Evolutionary conservation across 805 yeast species (phyloP), one percentile per base, ranked within the genome.

Genomic region (Hanseniaspora thailandica): DNA sequence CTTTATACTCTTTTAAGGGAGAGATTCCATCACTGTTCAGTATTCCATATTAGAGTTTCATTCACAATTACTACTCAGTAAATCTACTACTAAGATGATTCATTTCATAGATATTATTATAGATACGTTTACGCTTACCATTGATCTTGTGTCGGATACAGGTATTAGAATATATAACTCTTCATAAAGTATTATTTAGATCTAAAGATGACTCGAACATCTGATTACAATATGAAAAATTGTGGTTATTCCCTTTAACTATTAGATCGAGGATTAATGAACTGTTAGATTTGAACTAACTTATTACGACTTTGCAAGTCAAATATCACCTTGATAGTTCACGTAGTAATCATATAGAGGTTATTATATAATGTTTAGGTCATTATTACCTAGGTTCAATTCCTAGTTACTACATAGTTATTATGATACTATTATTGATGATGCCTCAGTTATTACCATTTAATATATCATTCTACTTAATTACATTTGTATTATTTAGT

Each of bases 361-460:
- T 36, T 23, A 46, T 35, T 46, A 46, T 36, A 19, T 46, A 25
- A 10, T n/a, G 13, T 46, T 46, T 46, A 46, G 50, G 50, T 22
- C 13, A n/a, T 10, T 25, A 36, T 34, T 9, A 46, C 8, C 38
- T 28, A 26, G 38, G 50, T 46, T 46, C 50, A 46, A 46, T 13
- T 46, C 50, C 38, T 36, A 12, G 38, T 36, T 35, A 23, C 36
- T 35, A 46, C 50, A 46, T 48, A 31, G 28, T 9, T 13, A 28
- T 33, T 26, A 22, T 30, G 26, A 22, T 31, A 17, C 7, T 19
- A 40, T 1, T 19, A 19, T 34, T 6, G 19, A 17, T 25, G 20
- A 50, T 50, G 54, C 54, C 54, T 10, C 54, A 50, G 30, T 50
- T 50, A 44, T 36, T 34, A 50, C 54, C 54, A 2, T 50, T 50